Conservation (phyloP, 768 basidiomycete species). For the Vishniacozyma victoriae region DNA sequence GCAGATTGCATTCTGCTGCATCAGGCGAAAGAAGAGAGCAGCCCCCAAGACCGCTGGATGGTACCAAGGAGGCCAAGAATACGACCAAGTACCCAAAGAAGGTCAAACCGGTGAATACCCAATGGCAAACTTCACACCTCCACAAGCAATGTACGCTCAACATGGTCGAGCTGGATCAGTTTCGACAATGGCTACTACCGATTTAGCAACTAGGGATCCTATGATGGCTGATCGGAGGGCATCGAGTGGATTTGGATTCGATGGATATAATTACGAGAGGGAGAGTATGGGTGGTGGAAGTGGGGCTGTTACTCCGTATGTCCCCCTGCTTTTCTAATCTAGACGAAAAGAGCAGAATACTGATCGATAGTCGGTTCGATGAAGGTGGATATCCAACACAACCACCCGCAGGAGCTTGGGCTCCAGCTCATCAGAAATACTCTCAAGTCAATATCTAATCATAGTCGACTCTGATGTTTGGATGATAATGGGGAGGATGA, state of each 20-base stretch:
- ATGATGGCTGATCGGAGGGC: too few species aligned
- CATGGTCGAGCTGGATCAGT: slow-evolving; percentile 3
- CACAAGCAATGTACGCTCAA: not conserved
- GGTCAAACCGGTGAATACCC: slow-evolving; percentile 10
- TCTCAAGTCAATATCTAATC: not conserved
- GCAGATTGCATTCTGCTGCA: slow-evolving; percentile 26
- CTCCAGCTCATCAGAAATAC: not conserved
- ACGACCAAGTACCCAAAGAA: not conserved
- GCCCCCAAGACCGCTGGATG: slow-evolving; percentile 17
- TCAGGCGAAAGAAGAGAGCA: slow-evolving; percentile 19
- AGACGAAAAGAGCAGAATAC: not conserved
- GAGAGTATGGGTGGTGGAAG: not conserved
- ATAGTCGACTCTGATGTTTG: too few species aligned
- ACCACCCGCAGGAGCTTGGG: not conserved
- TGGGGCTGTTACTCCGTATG: not conserved
- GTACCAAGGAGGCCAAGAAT: slow-evolving; percentile 11
- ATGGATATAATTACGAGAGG: too few species aligned
- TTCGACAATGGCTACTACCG: slow-evolving; percentile 19
- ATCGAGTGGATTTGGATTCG: not conserved
- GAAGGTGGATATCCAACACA: not conserved
- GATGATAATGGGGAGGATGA: too few species aligned
- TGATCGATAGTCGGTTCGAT: not conserved
- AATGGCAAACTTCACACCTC: slow-evolving; percentile 11
- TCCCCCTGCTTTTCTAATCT: not conserved
- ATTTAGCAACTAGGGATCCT: slow-evolving; percentile 12